Base-by-base conservation (phyloP, 192 early-diverging fungal species). In the Coemansia sp. region DNA sequence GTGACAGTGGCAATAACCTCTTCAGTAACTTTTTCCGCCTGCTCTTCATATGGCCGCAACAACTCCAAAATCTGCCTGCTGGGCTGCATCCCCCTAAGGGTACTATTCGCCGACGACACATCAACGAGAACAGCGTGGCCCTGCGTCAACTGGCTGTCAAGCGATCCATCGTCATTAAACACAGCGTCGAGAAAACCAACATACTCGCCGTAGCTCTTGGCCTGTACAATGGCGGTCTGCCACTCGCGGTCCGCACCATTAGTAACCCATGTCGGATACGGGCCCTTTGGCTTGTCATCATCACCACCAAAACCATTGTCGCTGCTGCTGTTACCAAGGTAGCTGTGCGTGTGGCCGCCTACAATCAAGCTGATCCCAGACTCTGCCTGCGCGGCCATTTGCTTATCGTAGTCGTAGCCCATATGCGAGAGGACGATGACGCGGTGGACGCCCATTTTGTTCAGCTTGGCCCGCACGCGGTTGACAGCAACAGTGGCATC, bases 171-270 rank as follows among this genome's bases (percentile, higher is more conserved):
- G 9, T 81, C 68, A 68, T 91, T 85, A 65, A 89, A 88, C 1
- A 79, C 86, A 10, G 90, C 40, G 49, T 92, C 88, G 31, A 92
- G 41, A 49, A 86, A 85, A 20, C 89, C 89, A 38, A 92, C 84
- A 51, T 90, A 92, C 54, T 89, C 83, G 36, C 89, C 90, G 59
- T 79, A 88, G 62, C 87, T 71, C 76, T 87, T 77, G 38, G 89
- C 89, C 79, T 94, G 92, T 40, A 94, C 87, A 42, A 94, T 82
- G 53, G 87, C 89, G 7, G 90, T 79, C 62, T 91, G 84, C 64
- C 89, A 88, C 61, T 86, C 88, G 27, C 69, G n/a, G 67, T 89
- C 89, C 3, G 65, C 77, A 0, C 17, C 32, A 45, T 73, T 82
- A 49, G 60, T 6, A 29, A 91, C 82, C 36, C 77, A 76, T 27